phyloP scores from a whole-genome alignment of 2,329 filamentous ascomycete species.

The Aspergillus pseudoglaucus region DNA sequence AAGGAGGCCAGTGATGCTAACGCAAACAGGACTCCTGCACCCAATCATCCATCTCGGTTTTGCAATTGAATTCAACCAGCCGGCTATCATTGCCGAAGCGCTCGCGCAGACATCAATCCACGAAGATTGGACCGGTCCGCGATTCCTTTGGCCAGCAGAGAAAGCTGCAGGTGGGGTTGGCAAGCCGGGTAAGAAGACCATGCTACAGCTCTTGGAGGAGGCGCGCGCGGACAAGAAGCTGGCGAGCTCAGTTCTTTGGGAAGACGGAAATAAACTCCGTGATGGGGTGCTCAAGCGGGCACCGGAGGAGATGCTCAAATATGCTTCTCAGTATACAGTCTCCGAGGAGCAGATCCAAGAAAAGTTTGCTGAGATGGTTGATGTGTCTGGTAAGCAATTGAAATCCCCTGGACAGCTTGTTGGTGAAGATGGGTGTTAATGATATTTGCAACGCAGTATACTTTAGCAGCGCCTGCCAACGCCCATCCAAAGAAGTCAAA shows the following conservation, averaged over 20 bases:
- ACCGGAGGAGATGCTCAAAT: slow-evolving; percentile 54
- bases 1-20: background rate
- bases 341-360: slow-evolving; percentile 50
- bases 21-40: slow-evolving; percentile 57
- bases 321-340: slow-evolving; percentile 56
- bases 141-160: slow-evolving; percentile 45
- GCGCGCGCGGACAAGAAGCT: slow-evolving; percentile 54
- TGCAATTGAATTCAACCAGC: slow-evolving; percentile 74
- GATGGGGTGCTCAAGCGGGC: slow-evolving; percentile 63
- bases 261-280: slow-evolving; percentile 57
- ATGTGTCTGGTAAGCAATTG: slow-evolving; percentile 46
- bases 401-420: too few species aligned
- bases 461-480: slow-evolving; percentile 56
- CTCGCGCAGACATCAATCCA: slow-evolving; percentile 73
- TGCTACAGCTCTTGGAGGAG: slow-evolving; percentile 57
- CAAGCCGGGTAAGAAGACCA: slow-evolving; percentile 27
- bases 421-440: background rate
- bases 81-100: slow-evolving; percentile 71
- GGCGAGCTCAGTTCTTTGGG: slow-evolving; percentile 44
- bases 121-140: slow-evolving; percentile 45
- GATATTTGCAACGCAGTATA: slow-evolving; percentile 34
- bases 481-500: slow-evolving; percentile 59
- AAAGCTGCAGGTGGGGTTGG: slow-evolving; percentile 26
- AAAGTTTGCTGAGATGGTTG: slow-evolving; percentile 63
- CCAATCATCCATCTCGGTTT: slow-evolving; percentile 82